A percentile compares a stretch with the other conserved stretches of the same genome.
These are phyloP conservation scores for Cladosporium sp. DNA, from an alignment of 2,329 filamentous ascomycete genomes.

Conservation along the genomic window DNA sequence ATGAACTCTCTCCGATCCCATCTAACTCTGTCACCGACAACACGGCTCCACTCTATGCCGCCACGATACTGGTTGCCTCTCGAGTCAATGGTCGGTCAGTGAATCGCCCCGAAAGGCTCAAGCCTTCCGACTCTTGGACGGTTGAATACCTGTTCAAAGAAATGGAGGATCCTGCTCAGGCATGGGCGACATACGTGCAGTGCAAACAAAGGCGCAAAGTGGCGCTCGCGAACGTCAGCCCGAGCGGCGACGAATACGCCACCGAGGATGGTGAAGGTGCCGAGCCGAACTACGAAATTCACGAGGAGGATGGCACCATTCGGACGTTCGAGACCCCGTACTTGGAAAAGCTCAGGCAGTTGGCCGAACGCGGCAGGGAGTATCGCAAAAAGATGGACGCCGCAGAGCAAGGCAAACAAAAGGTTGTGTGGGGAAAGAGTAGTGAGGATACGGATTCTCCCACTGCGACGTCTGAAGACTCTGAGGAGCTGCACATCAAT, in stretches of 20 bases:
- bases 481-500: slow-evolving; percentile 16
- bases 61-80: slow-evolving; percentile 68
- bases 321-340: slow-evolving; percentile 42
- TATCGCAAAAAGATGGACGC: slow-evolving; percentile 53
- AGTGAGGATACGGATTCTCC: not conserved
- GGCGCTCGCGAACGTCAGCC: slow-evolving; percentile 28
- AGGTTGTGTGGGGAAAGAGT: slow-evolving; percentile 22
- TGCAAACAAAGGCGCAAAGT: slow-evolving; percentile 52
- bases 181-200: slow-evolving; percentile 48
- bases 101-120: slow-evolving; percentile 50
- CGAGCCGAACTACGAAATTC: slow-evolving; percentile 20
- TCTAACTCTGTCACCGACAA: slow-evolving; percentile 2
- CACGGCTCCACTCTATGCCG: slow-evolving; percentile 50
- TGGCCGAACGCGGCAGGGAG: slow-evolving; percentile 51
- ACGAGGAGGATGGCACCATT: slow-evolving; percentile 36
- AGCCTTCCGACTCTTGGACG: slow-evolving; percentile 52
- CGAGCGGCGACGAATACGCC: not conserved
- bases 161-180: slow-evolving; percentile 40
- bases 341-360: slow-evolving; percentile 35
- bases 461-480: not conserved
- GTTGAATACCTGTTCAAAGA: slow-evolving; percentile 75
- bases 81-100: slow-evolving; percentile 62
- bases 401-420: slow-evolving; percentile 41
- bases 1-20: slow-evolving; percentile 9
- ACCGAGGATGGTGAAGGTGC: not conserved